Conservation (phyloP, 495 filamentous ascomycete genomes). For the Lineolata rhizophorae region DNA sequence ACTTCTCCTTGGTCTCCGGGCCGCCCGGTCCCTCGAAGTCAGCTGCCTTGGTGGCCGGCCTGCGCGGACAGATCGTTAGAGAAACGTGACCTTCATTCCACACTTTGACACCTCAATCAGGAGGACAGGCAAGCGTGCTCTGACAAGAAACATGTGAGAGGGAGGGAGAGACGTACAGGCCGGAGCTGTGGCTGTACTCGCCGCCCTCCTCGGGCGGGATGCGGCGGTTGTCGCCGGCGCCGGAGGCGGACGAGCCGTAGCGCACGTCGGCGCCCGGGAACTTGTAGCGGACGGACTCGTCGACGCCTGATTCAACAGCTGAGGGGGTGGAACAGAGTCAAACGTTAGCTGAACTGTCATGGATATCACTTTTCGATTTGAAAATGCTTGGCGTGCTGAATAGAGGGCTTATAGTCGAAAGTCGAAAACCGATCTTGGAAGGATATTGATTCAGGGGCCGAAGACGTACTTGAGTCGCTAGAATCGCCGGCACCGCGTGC, state of each 20-base stretch:
- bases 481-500: constrained; percentile 7
- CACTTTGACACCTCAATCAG: background rate
- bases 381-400: too few relatives aligned
- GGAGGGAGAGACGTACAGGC: constrained; percentile 15
- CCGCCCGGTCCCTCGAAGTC: constrained; percentile 30
- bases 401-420: too few relatives aligned
- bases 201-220: constrained; percentile 32
- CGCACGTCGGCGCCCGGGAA: constrained; percentile 24
- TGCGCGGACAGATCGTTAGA: too few relatives aligned
- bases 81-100: background rate
- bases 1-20: constrained; percentile 26
- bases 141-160: background rate
- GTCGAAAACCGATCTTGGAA: background rate
- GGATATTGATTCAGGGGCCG: background rate
- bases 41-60: constrained; percentile 20
- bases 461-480: constrained; percentile 24
- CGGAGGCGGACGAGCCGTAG: constrained; percentile 25
- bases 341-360: too few relatives aligned
- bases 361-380: too few relatives aligned
- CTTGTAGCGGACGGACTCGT: constrained; percentile 22
- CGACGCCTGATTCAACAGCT: constrained; percentile 32
- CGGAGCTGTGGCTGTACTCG: constrained; percentile 22
- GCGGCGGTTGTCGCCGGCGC: constrained; percentile 29
- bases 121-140: background rate
- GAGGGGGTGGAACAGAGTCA: constrained; percentile 1